Evolutionary conservation across 108 stramenopile species (phyloP).

Genomic region (Thalassiosira profunda): DNA sequence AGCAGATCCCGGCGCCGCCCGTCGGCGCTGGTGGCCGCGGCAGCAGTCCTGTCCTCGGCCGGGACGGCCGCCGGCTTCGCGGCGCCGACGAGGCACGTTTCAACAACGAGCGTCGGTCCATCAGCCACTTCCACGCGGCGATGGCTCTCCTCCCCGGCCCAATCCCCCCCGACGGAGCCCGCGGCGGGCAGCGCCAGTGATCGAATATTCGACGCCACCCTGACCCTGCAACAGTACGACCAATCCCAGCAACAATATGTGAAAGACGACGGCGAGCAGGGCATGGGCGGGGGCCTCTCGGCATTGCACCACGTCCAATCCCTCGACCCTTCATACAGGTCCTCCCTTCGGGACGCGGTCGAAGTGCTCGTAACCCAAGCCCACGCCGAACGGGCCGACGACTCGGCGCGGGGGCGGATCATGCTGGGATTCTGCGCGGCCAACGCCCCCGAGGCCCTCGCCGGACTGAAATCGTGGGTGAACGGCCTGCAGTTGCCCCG

Average conservation of each 20-base stretch:
- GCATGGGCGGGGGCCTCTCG: constrained; percentile 40
- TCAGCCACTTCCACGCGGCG: no score
- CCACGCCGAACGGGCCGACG: constrained; percentile 54
- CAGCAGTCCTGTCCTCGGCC: no score
- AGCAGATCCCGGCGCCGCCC: no score
- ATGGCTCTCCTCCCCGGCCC: no score
- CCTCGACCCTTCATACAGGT: constrained; percentile 1
- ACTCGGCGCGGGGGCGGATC: constrained; percentile 67
- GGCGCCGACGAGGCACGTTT: no score
- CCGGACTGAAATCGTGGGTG: constrained; percentile 78
- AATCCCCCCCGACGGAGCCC: no score
- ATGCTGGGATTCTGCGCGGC: constrained; percentile 87
- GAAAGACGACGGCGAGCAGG: constrained; percentile 19
- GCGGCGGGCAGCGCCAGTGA: no score
- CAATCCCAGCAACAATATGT: constrained; percentile 31
- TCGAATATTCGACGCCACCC: constrained; percentile 37
- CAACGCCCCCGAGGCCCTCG: constrained; percentile 71
- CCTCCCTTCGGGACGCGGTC: constrained; percentile 21
- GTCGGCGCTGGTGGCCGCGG: no score
- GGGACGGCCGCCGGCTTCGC: no score
- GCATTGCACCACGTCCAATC: constrained; percentile 40
- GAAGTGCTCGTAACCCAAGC: constrained; percentile 29
- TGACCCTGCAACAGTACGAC: constrained; percentile 26
- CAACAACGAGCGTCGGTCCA: no score
- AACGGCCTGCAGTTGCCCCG: constrained; percentile 62